Percentiles rank a stretch among this genome's conserved stretches.
These are phyloP conservation scores for Verticillium nubilum DNA, from an alignment of 2,329 filamentous ascomycete species.

Conservation along the genomic window DNA sequence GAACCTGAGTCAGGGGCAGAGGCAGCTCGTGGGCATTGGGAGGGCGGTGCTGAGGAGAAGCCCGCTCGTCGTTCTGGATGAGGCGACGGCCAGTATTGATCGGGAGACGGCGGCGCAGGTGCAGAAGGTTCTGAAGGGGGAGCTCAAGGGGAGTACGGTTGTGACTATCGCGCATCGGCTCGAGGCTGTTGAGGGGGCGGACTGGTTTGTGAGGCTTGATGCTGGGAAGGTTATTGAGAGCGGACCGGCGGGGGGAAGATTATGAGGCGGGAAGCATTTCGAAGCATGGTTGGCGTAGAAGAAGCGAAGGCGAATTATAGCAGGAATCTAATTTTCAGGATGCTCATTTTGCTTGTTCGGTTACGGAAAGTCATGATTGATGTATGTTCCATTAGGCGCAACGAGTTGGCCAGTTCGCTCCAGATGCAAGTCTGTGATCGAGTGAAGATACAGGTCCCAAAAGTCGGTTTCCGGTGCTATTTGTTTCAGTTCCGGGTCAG, in stretches of 20 bases:
- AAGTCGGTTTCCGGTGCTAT: too few relatives aligned
- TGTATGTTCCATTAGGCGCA: too few relatives aligned
- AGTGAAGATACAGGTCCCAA: too few relatives aligned
- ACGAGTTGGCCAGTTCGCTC: too few relatives aligned
- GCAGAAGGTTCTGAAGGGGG: slow-evolving; percentile 50
- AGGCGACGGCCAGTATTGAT: slow-evolving; percentile 61
- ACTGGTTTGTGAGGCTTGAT: slow-evolving; percentile 49
- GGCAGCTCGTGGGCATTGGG: slow-evolving; percentile 56
- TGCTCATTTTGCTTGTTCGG: too few relatives aligned
- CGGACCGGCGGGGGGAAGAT: slow-evolving; percentile 28
- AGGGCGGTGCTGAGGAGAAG: slow-evolving; percentile 55
- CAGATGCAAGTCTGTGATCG: too few relatives aligned
- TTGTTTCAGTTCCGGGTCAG: too few relatives aligned
- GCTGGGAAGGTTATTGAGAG: slow-evolving; percentile 44
- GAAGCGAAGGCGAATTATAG: too few relatives aligned
- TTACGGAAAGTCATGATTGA: too few relatives aligned
- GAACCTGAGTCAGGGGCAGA: slow-evolving; percentile 58
- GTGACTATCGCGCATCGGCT: slow-evolving; percentile 63
- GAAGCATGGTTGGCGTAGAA: too few relatives aligned
- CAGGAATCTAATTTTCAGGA: too few relatives aligned
- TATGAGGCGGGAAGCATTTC: too few relatives aligned
- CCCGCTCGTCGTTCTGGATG: slow-evolving; percentile 58
- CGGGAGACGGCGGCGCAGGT: slow-evolving; percentile 52
- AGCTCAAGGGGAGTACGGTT: slow-evolving; percentile 51
- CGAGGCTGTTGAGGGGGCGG: slow-evolving; percentile 55